Evolutionary conservation across 306 rosid species (phyloP).

Genomic region (Cyclanthera cordifolia): DNA sequence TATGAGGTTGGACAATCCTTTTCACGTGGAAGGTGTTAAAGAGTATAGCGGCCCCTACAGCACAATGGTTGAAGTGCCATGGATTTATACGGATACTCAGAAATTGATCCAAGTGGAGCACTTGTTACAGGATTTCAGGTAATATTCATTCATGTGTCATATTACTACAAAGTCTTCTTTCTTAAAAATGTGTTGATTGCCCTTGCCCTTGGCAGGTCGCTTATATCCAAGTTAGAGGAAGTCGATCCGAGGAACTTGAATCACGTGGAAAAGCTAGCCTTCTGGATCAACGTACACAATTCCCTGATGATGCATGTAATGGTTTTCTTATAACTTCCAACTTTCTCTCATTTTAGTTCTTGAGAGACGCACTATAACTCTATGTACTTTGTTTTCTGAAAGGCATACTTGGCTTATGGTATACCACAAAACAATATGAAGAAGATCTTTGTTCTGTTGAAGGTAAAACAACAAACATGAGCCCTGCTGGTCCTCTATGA

Average conservation of each 20-base stretch:
- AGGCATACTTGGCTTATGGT: slow-evolving; percentile 93
- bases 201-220: slow-evolving; percentile 44
- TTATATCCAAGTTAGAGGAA: slow-evolving; percentile 56
- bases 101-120: no score
- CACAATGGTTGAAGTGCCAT: slow-evolving; percentile 82
- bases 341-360: no score
- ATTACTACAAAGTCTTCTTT: no score
- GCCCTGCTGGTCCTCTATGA: not conserved
- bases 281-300: slow-evolving; percentile 95
- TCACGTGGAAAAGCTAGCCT: slow-evolving; percentile 78
- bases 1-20: slow-evolving; percentile 82
- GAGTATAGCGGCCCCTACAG: slow-evolving; percentile 96
- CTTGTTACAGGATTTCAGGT: no score
- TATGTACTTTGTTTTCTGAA: slow-evolving; percentile 16
- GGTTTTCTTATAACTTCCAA: no score
- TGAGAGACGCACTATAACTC: no score
- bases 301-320: slow-evolving; percentile 97
- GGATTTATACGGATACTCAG: slow-evolving; percentile 59
- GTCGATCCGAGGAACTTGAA: slow-evolving; percentile 58
- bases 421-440: slow-evolving; percentile 79
- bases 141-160: no score
- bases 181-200: no score
- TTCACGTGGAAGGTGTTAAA: slow-evolving; percentile 71
- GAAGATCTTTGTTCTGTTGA: slow-evolving; percentile 63
- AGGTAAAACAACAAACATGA: slow-evolving; percentile 62